Conservation (phyloP, 2,329 filamentous ascomycete species). For the Trichophyton schoenleinii region DNA sequence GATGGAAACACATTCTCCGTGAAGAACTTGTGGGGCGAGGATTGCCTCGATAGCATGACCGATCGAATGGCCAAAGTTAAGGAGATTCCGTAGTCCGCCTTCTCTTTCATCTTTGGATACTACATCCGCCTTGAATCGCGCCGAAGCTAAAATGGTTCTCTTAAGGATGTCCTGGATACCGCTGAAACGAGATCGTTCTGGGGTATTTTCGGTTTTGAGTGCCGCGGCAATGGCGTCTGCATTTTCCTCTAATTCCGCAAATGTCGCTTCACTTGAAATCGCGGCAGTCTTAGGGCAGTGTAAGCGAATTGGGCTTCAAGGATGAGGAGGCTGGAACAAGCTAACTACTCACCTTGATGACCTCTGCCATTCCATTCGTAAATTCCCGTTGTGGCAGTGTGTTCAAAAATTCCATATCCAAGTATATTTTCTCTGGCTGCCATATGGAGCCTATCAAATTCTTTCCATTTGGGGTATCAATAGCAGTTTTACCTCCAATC, state of each 20-base stretch:
- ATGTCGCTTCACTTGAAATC: conserved; percentile 85
- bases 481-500: conserved; percentile 95
- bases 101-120: conserved; percentile 92
- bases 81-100: conserved; percentile 79
- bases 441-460: conserved; percentile 93
- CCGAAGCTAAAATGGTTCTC: conserved; percentile 74
- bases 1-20: conserved; percentile 91
- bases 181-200: conserved; percentile 49
- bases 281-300: conserved; percentile 58
- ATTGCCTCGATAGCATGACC: conserved; percentile 95
- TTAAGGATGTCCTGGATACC: conserved; percentile 60
- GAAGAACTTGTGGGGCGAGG: conserved; percentile 83
- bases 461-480: conserved; percentile 91
- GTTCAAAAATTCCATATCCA: conserved; percentile 83
- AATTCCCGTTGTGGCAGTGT: conserved; percentile 84
- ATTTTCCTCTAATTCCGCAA: conserved; percentile 69
- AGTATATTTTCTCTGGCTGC: conserved; percentile 89
- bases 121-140: conserved; percentile 85
- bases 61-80: conserved; percentile 97
- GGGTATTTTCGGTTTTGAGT: conserved; percentile 49
- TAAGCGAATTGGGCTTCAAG: conserved; percentile 9
- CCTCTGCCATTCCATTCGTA: conserved; percentile 97
- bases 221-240: conserved; percentile 63
- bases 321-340: neutral
- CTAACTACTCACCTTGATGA: conserved; percentile 53